These are phyloP conservation scores for Marchantia paleacea DNA, from an alignment of 225 moss, liverwort and hornwort genomes.

Conservation along the genomic window DNA sequence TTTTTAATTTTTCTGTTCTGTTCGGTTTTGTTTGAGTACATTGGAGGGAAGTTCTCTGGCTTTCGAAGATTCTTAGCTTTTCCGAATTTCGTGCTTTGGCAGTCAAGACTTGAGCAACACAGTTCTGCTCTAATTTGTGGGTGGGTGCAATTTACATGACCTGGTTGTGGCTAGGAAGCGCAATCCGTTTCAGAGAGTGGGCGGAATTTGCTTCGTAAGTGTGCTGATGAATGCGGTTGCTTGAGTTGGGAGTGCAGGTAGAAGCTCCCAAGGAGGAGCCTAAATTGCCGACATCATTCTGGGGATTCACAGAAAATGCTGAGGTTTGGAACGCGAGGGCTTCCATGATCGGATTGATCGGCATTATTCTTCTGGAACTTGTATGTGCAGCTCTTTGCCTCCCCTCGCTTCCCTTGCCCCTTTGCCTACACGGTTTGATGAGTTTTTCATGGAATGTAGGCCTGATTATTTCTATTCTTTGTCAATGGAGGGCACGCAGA, in stretches of 20 bases:
- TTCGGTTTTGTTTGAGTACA: too few relatives aligned
- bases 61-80: too few relatives aligned
- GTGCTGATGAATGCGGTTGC: neutral
- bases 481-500: too few relatives aligned
- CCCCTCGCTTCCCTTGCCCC: neutral
- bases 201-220: neutral
- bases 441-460: neutral
- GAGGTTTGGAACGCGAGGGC: slow-evolving; percentile 90
- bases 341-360: slow-evolving; percentile 71
- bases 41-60: too few relatives aligned
- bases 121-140: too few relatives aligned
- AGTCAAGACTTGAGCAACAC: too few relatives aligned
- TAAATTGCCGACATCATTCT: slow-evolving; percentile 59
- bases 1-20: too few relatives aligned
- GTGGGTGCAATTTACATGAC: too few relatives aligned
- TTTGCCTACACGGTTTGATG: neutral
- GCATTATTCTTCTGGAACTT: slow-evolving; percentile 65
- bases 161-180: too few relatives aligned
- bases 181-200: too few relatives aligned
- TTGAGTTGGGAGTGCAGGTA: slow-evolving; percentile 44
- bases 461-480: too few relatives aligned
- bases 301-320: slow-evolving; percentile 86
- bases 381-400: slow-evolving; percentile 40
- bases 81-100: too few relatives aligned
- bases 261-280: slow-evolving; percentile 65